Base-by-base conservation (phyloP, 371 early-diverging fungal species). In the Globomyces sp. region DNA sequence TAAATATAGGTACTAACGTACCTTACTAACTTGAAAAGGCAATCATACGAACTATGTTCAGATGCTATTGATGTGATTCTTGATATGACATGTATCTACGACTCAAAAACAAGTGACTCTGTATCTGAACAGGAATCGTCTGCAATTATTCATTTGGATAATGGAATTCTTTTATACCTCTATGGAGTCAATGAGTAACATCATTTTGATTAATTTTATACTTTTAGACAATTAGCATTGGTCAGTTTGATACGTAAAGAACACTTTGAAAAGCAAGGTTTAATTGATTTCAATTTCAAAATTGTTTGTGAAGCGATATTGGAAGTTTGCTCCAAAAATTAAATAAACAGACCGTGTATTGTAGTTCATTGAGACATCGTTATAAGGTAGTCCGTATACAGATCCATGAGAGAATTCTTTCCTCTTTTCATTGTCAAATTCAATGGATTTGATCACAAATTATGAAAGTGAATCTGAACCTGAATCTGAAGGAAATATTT, bases 21-120 rank as follows among this genome's bases (percentile, higher is more conserved):
- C 24, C 24, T 24, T 0, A 24, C 24, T 24, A 24, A 24, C 24
- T 24, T 24, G 24, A 24, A 24, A 24, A 24, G 90, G 78, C 92
- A 93, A 68, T 86, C 89, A 1, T 96, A 94, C 76, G 91, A 92
- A 76, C 86, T 97, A 46, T 94, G 96, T 69, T 86, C 89, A 55
- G 93, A 96, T 72, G 96, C 94, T 89, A 93, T 97, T 75, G 96
- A 94, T 66, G 93, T 93, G 34, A 86, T 92, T 58, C 86, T 94
- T 50, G 95, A 95, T 72, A 80, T 96, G 36, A 83, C 89, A 2
- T 76, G 78, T 34, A 88, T 95, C 58, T 95, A 93, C 68, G 13
- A 34, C 3, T 24, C 24, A 24, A 24, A 24, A 24, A 24, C 24
- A 24, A 24, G 24, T 24, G 47, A 11, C 6, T 5, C 4, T 24